These are phyloP conservation scores for Helianthus tuberosus DNA, from an alignment of 129 eudicot species.

Conservation along the genomic window DNA sequence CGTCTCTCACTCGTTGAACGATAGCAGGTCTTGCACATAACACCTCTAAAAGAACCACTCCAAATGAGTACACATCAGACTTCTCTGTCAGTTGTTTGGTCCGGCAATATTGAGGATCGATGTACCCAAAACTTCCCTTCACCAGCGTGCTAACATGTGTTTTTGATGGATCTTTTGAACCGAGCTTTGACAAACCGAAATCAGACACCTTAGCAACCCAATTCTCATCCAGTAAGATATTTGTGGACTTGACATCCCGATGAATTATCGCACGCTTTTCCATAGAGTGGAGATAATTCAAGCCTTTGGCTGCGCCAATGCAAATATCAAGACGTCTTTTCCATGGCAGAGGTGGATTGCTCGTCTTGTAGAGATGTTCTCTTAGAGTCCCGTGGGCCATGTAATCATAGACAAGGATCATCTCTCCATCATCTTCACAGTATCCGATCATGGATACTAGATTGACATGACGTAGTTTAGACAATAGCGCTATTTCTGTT, in stretches of 20 bases:
- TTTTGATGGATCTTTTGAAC: conserved; percentile 28
- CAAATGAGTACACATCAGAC: conserved; percentile 32
- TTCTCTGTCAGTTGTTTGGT: conserved; percentile 46
- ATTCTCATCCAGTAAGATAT: neutral
- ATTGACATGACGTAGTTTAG: conserved; percentile 1
- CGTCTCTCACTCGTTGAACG: neutral
- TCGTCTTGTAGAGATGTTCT: conserved; percentile 51
- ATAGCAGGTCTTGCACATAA: conserved; percentile 29
- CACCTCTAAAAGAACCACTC: too few relatives aligned
- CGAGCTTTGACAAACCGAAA: conserved; percentile 65
- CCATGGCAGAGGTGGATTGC: conserved; percentile 46
- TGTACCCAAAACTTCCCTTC: conserved; percentile 39
- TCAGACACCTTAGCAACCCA: conserved; percentile 71
- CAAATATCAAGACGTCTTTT: conserved; percentile 46
- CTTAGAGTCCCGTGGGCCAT: conserved; percentile 63
- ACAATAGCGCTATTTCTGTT: conserved; percentile 57
- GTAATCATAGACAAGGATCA: conserved; percentile 38
- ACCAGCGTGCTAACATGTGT: conserved; percentile 59
- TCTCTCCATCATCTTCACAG: conserved; percentile 58
- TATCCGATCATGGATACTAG: conserved; percentile 44
- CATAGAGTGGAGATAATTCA: conserved; percentile 42
- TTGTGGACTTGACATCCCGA: conserved; percentile 49
- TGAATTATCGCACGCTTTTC: conserved; percentile 58
- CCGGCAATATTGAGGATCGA: too few relatives aligned
- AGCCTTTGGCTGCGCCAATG: conserved; percentile 54